Evolutionary conservation across 257 asterid species (phyloP).

Genomic region (Solanum megistacrolobum): DNA sequence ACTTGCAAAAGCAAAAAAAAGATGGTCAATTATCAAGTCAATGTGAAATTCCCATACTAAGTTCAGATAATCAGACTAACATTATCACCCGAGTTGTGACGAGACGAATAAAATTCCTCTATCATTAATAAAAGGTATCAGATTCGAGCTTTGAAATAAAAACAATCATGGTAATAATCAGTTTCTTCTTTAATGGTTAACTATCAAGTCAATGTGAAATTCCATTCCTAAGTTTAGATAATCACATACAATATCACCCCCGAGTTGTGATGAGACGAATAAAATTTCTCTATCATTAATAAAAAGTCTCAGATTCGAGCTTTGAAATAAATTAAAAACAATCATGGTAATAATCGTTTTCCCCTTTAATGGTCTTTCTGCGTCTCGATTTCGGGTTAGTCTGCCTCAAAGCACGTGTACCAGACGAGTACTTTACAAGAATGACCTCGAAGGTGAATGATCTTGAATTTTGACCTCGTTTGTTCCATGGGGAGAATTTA

Average conservation of each 20-base stretch:
- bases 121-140: fast-evolving
- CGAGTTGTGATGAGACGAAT: background rate
- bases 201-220: too few species aligned
- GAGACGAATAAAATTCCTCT: background rate
- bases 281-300: background rate
- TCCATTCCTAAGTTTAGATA: too few species aligned
- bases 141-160: background rate
- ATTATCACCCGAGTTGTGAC: background rate
- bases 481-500: background rate
- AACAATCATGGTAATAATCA: background rate
- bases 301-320: fast-evolving
- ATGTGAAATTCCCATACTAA: background rate
- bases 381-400: fast-evolving
- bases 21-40: too few species aligned
- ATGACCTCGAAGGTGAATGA: background rate
- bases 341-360: background rate
- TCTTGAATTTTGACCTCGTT: background rate
- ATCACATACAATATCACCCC: background rate
- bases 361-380: fast-evolving
- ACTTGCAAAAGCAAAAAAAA: background rate
- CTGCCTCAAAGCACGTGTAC: background rate
- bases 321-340: background rate
- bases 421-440: background rate
- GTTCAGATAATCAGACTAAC: background rate
- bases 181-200: background rate